Percentiles rank a stretch among this genome's conserved stretches.
Evolutionary conservation across 169 alveolate genomes (phyloP).

Genomic region (Eimeria sp.): DNA sequence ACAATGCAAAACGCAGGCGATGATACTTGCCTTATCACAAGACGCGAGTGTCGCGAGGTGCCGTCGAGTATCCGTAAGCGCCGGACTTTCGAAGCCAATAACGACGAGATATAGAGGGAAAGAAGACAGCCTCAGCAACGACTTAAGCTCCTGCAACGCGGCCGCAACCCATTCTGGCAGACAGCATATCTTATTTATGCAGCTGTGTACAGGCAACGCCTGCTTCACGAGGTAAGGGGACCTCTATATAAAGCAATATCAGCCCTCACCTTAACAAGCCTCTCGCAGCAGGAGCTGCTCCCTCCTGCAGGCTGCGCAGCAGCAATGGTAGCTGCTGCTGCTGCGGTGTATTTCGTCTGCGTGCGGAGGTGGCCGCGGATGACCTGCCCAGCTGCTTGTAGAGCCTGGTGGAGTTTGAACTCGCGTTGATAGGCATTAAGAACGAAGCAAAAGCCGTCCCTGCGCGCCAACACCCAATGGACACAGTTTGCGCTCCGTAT

Average conservation of each 20-base stretch:
- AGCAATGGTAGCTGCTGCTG: constrained; percentile 57
- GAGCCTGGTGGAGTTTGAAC: constrained; percentile 50
- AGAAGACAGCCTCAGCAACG: constrained; percentile 17
- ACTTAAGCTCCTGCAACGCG: constrained; percentile 25
- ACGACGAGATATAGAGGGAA: constrained; percentile 37
- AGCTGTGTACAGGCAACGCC: neutral
- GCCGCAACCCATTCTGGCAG: neutral
- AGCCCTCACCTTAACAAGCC: constrained; percentile 22
- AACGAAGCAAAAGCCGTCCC: constrained; percentile 64
- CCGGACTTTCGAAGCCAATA: constrained; percentile 39
- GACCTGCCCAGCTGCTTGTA: constrained; percentile 30
- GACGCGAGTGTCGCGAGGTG: constrained; percentile 66
- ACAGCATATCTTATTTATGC: neutral
- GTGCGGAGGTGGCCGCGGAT: constrained; percentile 56
- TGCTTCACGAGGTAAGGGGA: neutral
- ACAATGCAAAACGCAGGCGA: neutral
- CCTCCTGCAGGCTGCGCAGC: constrained; percentile 51
- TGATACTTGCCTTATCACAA: constrained; percentile 48
- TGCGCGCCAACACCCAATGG: neutral
- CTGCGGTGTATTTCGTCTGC: constrained; percentile 53
- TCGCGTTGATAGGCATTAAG: constrained; percentile 50
- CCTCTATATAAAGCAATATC: neutral
- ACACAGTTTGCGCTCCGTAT: neutral
- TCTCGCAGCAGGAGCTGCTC: constrained; percentile 29
- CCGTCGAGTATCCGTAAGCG: constrained; percentile 33